These are phyloP conservation scores for Bremia lactucae DNA, from an alignment of 352 stramenopile species.

Conservation along the genomic window DNA sequence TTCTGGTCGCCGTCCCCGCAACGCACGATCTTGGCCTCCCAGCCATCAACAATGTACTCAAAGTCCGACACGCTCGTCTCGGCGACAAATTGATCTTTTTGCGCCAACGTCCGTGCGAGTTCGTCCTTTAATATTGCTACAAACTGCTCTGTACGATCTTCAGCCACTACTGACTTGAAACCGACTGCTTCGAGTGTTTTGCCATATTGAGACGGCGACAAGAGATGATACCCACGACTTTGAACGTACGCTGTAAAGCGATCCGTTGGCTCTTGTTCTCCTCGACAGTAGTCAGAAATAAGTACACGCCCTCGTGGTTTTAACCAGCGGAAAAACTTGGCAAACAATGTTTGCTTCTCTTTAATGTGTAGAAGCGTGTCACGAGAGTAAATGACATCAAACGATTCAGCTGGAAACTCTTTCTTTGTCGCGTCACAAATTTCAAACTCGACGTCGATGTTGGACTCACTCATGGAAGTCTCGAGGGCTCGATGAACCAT, in stretches of 20 bases:
- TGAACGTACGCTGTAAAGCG: constrained; percentile 54
- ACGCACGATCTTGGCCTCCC: constrained; percentile 55
- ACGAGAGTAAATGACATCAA: constrained; percentile 66
- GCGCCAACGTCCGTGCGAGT: constrained; percentile 36
- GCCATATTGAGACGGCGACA: constrained; percentile 52
- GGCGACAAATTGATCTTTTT: constrained; percentile 54
- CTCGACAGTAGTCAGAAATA: constrained; percentile 65
- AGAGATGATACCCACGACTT: constrained; percentile 51
- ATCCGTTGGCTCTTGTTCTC: constrained; percentile 34
- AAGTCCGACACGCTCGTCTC: constrained; percentile 61
- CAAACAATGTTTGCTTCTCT: constrained; percentile 47
- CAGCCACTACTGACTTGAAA: constrained; percentile 40
- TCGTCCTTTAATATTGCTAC: constrained; percentile 55
- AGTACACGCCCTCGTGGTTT: constrained; percentile 51
- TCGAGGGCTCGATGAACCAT: constrained; percentile 68
- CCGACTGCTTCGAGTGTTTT: constrained; percentile 35
- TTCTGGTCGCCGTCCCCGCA: constrained; percentile 63
- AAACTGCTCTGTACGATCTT: constrained; percentile 64
- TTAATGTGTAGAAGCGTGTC: constrained; percentile 71
- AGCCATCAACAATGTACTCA: constrained; percentile 55
- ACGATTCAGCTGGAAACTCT: constrained; percentile 47
- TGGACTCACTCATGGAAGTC: constrained; percentile 37
- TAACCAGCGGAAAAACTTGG: constrained; percentile 55
- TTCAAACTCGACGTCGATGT: constrained; percentile 53
- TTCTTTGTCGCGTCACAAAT: constrained; percentile 55